phyloP scores from a whole-genome alignment of 2,329 filamentous ascomycete species.

The Colletotrichum camelliae region DNA sequence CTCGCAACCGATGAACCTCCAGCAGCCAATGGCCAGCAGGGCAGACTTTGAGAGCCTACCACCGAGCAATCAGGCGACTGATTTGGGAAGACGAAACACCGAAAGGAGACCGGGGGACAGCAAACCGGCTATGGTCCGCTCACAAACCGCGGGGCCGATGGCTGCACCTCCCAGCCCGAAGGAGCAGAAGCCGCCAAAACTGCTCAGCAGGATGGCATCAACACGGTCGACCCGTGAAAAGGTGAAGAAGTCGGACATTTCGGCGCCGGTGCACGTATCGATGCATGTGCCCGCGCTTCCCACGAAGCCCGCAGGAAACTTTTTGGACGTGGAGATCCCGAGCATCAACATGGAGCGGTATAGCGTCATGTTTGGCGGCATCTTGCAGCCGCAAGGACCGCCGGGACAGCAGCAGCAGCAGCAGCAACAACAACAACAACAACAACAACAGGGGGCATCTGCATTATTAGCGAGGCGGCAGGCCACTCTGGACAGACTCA shows the following conservation, averaged over 20 bases:
- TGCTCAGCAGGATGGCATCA: conserved; percentile 22
- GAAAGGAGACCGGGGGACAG: conserved; percentile 40
- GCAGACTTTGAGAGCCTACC: not conserved
- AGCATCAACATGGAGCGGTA: conserved; percentile 84
- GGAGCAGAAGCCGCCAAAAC: conserved; percentile 22
- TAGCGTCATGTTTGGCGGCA: conserved; percentile 87
- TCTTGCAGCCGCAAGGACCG: conserved; percentile 58
- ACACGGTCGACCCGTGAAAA: conserved; percentile 17
- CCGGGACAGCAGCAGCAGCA: conserved; percentile 36
- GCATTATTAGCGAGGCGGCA: conserved; percentile 62
- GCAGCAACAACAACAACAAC: conserved; percentile 43
- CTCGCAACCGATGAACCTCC: conserved; percentile 15
- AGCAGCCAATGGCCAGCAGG: not conserved
- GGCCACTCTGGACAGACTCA: conserved; percentile 63
- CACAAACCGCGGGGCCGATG: conserved; percentile 43
- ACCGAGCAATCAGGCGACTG: not conserved
- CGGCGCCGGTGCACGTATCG: conserved; percentile 30
- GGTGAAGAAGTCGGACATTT: conserved; percentile 26
- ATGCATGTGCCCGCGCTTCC: conserved; percentile 22
- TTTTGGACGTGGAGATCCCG: conserved; percentile 82
- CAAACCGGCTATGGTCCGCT: conserved; percentile 48
- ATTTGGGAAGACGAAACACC: conserved; percentile 42
- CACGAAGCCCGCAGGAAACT: conserved; percentile 32
- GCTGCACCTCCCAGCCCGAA: conserved; percentile 4
- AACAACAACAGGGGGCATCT: conserved; percentile 43